Percentiles rank a stretch among this genome's conserved stretches.
Evolutionary conservation across 768 basidiomycete genomes (phyloP).

Genomic region (Suillus clintonianus): DNA sequence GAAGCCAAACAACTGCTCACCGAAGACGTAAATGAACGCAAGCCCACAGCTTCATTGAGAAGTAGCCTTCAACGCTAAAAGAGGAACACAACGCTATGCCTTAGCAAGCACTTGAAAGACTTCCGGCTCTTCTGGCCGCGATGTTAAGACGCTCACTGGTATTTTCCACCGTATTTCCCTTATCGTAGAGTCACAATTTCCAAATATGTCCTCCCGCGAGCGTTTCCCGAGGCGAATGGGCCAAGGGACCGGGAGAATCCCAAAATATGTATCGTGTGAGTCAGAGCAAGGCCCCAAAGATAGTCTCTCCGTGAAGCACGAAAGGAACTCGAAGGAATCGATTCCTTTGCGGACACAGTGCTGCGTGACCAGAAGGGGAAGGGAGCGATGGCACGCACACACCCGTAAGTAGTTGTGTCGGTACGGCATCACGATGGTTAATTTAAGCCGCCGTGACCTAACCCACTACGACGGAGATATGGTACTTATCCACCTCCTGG

Average conservation of each 20-base stretch:
- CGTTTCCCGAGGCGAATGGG: neutral
- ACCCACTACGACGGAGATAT: neutral
- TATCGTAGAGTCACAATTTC: neutral
- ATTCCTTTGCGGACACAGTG: neutral
- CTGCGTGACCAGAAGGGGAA: neutral
- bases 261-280: neutral
- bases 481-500: neutral
- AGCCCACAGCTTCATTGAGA: neutral
- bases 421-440: neutral
- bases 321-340: neutral
- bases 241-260: neutral
- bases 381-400: neutral
- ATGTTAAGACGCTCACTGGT: neutral
- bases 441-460: neutral
- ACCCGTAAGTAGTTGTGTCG: neutral
- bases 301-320: neutral
- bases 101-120: neutral
- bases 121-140: neutral
- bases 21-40: conserved; percentile 5
- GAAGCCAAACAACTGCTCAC: neutral
- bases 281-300: neutral
- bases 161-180: neutral
- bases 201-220: conserved; percentile 1
- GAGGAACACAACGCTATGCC: neutral
- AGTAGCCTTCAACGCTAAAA: neutral